Conservation (phyloP, 169 alveolate genomes). For the Plasmodium falciparum region DNA sequence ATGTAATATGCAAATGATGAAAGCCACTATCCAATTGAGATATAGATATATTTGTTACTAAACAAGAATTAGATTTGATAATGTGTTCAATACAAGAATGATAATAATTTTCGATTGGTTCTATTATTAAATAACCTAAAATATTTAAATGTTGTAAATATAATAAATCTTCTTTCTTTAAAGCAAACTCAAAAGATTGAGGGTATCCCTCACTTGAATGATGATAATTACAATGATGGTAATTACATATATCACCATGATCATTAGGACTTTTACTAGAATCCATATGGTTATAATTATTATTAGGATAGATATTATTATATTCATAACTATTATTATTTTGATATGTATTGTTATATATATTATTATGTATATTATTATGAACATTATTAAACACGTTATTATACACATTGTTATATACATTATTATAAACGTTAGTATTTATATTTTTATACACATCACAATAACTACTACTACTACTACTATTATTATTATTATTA, state of each 20-base stretch:
- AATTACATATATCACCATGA: background rate
- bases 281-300: too few species aligned
- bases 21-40: conserved; percentile 6
- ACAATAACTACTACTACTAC: background rate
- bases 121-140: conserved; percentile 37
- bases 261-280: too few species aligned
- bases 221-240: background rate
- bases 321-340: background rate
- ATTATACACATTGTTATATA: too few species aligned
- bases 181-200: conserved; percentile 1
- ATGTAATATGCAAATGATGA: background rate
- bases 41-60: conserved; percentile 46
- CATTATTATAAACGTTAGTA: background rate
- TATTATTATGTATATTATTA: background rate
- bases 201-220: background rate
- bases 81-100: conserved; percentile 20
- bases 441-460: background rate
- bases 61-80: conserved; percentile 26
- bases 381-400: too few species aligned
- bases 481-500: background rate
- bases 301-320: too few species aligned
- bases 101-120: conserved; percentile 60
- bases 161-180: conserved; percentile 26
- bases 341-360: background rate
- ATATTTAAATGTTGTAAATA: conserved; percentile 31